Evolutionary conservation across 768 basidiomycete species (phyloP).

Genomic region (Tephrocybe sp.): DNA sequence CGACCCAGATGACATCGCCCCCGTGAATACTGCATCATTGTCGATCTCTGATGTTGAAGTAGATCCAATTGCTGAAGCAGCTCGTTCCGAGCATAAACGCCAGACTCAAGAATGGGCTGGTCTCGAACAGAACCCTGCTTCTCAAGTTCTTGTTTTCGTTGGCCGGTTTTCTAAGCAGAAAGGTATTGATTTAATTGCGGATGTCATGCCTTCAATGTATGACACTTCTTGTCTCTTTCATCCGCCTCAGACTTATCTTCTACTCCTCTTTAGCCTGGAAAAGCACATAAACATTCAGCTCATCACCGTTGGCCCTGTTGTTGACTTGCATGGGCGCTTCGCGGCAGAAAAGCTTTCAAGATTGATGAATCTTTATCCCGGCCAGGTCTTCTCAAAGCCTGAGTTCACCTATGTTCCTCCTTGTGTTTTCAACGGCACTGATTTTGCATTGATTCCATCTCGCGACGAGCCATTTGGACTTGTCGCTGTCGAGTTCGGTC

Average conservation of each 20-base stretch:
- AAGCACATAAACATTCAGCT: constrained; percentile 85
- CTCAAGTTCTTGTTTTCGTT: constrained; percentile 93
- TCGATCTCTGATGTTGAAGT: constrained; percentile 71
- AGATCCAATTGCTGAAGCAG: constrained; percentile 79
- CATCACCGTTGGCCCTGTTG: constrained; percentile 89
- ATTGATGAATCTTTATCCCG: constrained; percentile 92
- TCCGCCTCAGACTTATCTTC: not conserved
- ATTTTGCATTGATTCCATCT: constrained; percentile 93
- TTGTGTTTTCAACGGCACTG: constrained; percentile 90
- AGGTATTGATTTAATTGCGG: constrained; percentile 93
- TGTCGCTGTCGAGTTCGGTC: constrained; percentile 93
- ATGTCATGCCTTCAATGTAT: constrained; percentile 86
- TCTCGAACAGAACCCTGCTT: constrained; percentile 84
- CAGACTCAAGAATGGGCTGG: constrained; percentile 95
- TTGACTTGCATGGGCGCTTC: constrained; percentile 92
- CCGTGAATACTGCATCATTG: constrained; percentile 76
- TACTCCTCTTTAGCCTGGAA: constrained; percentile 61
- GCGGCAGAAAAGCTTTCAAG: constrained; percentile 91
- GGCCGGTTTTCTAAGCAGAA: constrained; percentile 98
- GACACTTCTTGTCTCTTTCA: constrained; percentile 23
- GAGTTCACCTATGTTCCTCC: constrained; percentile 96
- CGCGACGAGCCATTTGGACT: constrained; percentile 96
- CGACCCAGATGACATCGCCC: constrained; percentile 91
- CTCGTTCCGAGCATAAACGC: constrained; percentile 85
- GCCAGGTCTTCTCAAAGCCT: constrained; percentile 89